Conservation (phyloP, 2,329 filamentous ascomycete species). For the Neofusicoccum sp. region DNA sequence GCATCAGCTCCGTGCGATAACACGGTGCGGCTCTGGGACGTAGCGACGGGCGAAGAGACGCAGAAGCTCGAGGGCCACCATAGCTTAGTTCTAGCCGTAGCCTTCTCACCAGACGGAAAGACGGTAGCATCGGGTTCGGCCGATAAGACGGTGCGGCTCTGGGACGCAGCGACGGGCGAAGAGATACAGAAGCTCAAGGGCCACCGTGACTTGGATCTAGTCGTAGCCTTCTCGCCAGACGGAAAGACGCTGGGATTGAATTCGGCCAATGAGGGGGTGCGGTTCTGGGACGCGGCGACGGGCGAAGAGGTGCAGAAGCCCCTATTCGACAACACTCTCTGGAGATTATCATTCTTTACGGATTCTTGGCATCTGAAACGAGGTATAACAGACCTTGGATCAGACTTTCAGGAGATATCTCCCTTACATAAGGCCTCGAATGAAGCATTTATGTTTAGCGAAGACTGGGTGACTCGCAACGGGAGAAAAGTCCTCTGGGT, state of each 20-base stretch:
- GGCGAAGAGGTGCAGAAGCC: not conserved
- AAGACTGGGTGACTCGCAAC: not conserved
- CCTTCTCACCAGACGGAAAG: constrained; percentile 22
- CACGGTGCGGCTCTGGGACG: constrained; percentile 22
- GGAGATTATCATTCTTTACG: not conserved
- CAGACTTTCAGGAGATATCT: not conserved
- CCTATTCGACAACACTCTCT: not conserved
- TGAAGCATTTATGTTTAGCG: not conserved
- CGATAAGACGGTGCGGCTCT: constrained; percentile 20
- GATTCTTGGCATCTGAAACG: not conserved
- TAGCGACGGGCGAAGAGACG: constrained; percentile 10
- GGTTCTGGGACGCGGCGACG: too few relatives aligned
- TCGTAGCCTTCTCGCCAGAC: too few relatives aligned
- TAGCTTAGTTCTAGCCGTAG: constrained; percentile 4
- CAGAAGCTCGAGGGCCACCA: constrained; percentile 20
- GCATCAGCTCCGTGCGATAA: constrained; percentile 22
- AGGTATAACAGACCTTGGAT: not conserved
- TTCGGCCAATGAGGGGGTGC: too few relatives aligned
- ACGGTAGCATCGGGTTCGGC: constrained; percentile 21
- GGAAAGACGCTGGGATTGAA: too few relatives aligned
- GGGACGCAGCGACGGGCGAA: constrained; percentile 16
- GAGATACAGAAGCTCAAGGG: not conserved
- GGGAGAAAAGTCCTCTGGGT: not conserved
- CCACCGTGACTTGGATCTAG: too few relatives aligned
- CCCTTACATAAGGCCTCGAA: not conserved